These are phyloP conservation scores for Leptosphaerulina australis DNA, from an alignment of 2,329 filamentous ascomycete species.

Conservation along the genomic window DNA sequence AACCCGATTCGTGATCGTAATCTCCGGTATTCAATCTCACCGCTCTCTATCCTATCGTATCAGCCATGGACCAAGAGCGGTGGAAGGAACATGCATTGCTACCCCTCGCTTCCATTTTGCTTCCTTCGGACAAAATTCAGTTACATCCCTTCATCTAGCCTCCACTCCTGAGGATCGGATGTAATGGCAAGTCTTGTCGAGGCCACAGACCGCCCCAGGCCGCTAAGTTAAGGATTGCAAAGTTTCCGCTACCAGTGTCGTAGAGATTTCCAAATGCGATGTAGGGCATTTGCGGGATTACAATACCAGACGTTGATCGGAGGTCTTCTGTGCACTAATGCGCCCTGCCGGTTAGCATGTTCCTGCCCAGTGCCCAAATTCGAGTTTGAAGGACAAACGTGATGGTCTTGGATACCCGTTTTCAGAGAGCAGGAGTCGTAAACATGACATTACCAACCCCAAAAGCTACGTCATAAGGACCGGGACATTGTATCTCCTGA, in stretches of 20 bases:
- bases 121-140: no score
- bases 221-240: constrained; percentile 10
- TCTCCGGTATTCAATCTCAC: constrained; percentile 9
- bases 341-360: constrained; percentile 22
- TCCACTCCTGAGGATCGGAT: constrained; percentile 12
- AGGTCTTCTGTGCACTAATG: constrained; percentile 21
- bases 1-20: constrained; percentile 4
- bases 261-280: constrained; percentile 14
- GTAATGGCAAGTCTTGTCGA: constrained; percentile 9
- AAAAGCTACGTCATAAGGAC: constrained; percentile 32
- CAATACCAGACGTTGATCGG: constrained; percentile 6
- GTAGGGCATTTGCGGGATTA: constrained; percentile 4
- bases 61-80: constrained; percentile 5
- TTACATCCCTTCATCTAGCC: constrained; percentile 3
- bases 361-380: constrained; percentile 20
- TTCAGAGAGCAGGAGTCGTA: not conserved
- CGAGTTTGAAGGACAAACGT: constrained; percentile 2
- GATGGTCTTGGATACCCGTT: constrained; percentile 10
- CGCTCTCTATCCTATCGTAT: constrained; percentile 3
- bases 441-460: constrained; percentile 19
- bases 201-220: not conserved
- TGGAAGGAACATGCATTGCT: constrained; percentile 5
- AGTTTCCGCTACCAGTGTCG: not conserved
- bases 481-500: constrained; percentile 18
- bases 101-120: constrained; percentile 3